Base-by-base conservation (phyloP, 176 grass and related monocot genomes). In the Aegilops tauschii region DNA sequence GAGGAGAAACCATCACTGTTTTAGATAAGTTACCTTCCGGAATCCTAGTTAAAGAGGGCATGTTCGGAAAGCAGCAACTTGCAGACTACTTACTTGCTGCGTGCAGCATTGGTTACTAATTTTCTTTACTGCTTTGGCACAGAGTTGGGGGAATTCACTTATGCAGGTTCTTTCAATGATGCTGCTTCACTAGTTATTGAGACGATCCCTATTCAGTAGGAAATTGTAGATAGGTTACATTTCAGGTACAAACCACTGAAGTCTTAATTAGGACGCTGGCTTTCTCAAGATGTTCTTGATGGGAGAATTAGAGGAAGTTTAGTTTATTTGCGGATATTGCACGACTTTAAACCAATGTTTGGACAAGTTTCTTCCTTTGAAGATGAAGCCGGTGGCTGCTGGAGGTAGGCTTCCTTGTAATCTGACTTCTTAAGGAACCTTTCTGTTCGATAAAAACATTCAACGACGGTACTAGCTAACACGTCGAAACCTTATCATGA, bases 351-450 rank as follows among this genome's bases (percentile, higher is more conserved):
- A 39, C 76, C 75, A 74, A 73, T 87, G 77, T 78, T 69, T 54
- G 35, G 36, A 73, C 39, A 68, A 66, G 35, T 80, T 86, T 21
- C 20, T 74, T 88, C 65, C 80, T 84, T 89, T 80, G 83, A 90
- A 95, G 91, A 91, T 87, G 91, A 85, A 89, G 87, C 86, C 82
- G 73, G 25, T 84, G 42, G 63, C 86, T 78, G 12, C 65, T 68
- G 81, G 88, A 95, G 93, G 93, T 93, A 95, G 93, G 89, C 89
- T 87, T 72, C 75, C 82, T 88, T 90, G 49, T 35, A 77, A 86
- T 83, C 40, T 83, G 47, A 88, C 58, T 14, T 72, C 74, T 65
- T 85, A 68, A 90, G 49, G 80, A 81, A 79, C 44, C 82, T 64
- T 78, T 84, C 36, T n/a, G 64, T 65, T 69, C 21, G 61, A 77